phyloP scores from a whole-genome alignment of 208 protist species.

The Blechomonas ayalai region DNA sequence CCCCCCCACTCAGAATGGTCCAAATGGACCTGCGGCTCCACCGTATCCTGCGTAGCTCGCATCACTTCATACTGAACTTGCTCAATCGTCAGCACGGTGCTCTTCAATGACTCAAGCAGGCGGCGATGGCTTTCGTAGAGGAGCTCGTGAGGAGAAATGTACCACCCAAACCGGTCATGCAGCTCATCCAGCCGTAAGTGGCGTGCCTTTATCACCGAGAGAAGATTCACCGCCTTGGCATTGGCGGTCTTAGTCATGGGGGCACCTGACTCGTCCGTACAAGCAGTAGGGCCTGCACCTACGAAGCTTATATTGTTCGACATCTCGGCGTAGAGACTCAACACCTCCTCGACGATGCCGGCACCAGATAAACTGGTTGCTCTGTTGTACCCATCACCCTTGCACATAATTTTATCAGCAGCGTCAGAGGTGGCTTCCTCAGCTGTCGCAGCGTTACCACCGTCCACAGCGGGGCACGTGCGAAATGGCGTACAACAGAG shows the following conservation, averaged over 20 bases:
- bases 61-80: conserved; percentile 58
- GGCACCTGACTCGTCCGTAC: not conserved
- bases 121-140: conserved; percentile 70
- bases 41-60: conserved; percentile 14
- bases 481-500: not conserved
- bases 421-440: too few relatives aligned
- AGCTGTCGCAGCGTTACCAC: too few relatives aligned
- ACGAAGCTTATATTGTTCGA: too few relatives aligned
- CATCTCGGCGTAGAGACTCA: too few relatives aligned
- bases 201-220: not conserved
- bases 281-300: not conserved
- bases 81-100: conserved; percentile 50
- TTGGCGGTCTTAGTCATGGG: not conserved
- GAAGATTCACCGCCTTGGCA: not conserved
- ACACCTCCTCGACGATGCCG: too few relatives aligned
- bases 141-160: conserved; percentile 66
- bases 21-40: too few relatives aligned
- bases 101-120: conserved; percentile 47
- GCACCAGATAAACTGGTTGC: too few relatives aligned
- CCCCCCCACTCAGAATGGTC: too few relatives aligned
- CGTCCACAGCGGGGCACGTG: conserved; percentile 1
- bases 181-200: conserved; percentile 5
- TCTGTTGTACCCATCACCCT: too few relatives aligned
- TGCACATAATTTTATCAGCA: too few relatives aligned
- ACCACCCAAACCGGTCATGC: conserved; percentile 62